Percentiles rank a stretch among this genome's conserved stretches.
These are phyloP conservation scores for Zarea fungicola DNA, from an alignment of 2,329 filamentous ascomycete species.

Conservation along the genomic window DNA sequence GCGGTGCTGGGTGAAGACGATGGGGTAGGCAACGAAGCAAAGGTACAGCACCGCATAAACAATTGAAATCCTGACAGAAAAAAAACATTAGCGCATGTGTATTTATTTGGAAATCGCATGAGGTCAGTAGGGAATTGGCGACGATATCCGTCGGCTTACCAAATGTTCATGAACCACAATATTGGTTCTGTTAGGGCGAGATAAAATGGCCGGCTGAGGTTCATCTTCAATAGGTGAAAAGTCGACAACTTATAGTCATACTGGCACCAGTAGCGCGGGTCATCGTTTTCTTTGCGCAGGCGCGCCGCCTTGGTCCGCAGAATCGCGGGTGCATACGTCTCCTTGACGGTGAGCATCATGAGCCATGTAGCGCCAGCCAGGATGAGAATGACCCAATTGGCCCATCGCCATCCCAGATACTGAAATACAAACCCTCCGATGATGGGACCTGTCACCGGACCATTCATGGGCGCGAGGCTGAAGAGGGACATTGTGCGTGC, in stretches of 20 bases:
- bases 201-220: constrained; percentile 66
- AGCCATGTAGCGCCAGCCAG: constrained; percentile 54
- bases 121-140: too few species aligned
- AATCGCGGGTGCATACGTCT: constrained; percentile 69
- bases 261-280: constrained; percentile 65
- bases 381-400: constrained; percentile 70
- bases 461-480: constrained; percentile 80
- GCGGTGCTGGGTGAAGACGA: constrained; percentile 66
- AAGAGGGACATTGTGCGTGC: constrained; percentile 81
- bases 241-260: constrained; percentile 66
- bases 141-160: constrained; percentile 36
- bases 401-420: constrained; percentile 77
- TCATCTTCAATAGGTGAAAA: constrained; percentile 59
- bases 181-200: constrained; percentile 76
- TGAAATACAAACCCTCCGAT: constrained; percentile 68
- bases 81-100: not conserved
- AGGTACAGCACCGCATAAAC: constrained; percentile 79
- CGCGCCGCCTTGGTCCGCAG: constrained; percentile 57
- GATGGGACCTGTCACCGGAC: constrained; percentile 39
- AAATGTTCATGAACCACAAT: constrained; percentile 54
- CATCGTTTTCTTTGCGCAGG: constrained; percentile 58
- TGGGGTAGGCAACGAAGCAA: constrained; percentile 81
- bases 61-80: constrained; percentile 57
- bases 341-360: constrained; percentile 52
- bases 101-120: too few species aligned